Conservation (phyloP, 2,329 filamentous ascomycete genomes). For the Cladosporium austrohemisphaericum region DNA sequence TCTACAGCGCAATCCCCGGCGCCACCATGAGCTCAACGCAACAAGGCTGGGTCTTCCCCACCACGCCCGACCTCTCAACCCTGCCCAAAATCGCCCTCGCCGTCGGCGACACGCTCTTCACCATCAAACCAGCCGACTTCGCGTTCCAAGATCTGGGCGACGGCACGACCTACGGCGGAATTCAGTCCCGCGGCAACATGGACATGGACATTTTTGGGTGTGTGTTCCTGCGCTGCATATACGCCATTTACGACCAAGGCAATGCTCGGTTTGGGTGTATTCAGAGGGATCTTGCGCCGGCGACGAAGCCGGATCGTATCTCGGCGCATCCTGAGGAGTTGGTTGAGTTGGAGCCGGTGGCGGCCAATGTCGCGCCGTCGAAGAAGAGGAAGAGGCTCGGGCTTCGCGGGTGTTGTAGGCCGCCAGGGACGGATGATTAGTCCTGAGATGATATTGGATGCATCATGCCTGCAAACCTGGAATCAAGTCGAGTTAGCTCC, state of each 20-base stretch:
- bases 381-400: too few relatives aligned
- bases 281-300: constrained; percentile 11
- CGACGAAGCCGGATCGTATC: background rate
- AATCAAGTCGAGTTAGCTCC: too few relatives aligned
- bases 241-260: constrained; percentile 61
- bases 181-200: constrained; percentile 59
- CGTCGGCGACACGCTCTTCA: constrained; percentile 58
- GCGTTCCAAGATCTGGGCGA: constrained; percentile 55
- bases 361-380: too few relatives aligned
- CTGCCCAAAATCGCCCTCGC: constrained; percentile 61
- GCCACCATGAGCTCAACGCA: constrained; percentile 46
- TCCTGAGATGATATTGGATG: too few relatives aligned
- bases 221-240: constrained; percentile 59
- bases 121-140: constrained; percentile 61
- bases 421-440: too few relatives aligned
- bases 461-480: too few relatives aligned
- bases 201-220: constrained; percentile 53
- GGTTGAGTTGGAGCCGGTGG: background rate
- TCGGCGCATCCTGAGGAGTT: background rate
- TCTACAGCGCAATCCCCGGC: constrained; percentile 63
- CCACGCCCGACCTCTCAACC: constrained; percentile 46
- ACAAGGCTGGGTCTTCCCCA: constrained; percentile 64
- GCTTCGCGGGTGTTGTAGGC: too few relatives aligned
- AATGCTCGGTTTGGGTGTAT: constrained; percentile 19
- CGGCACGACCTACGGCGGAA: constrained; percentile 59